These are phyloP conservation scores for Sugiyamaella grinbergsii DNA, from an alignment of 1,139 yeast species.

Conservation along the genomic window DNA sequence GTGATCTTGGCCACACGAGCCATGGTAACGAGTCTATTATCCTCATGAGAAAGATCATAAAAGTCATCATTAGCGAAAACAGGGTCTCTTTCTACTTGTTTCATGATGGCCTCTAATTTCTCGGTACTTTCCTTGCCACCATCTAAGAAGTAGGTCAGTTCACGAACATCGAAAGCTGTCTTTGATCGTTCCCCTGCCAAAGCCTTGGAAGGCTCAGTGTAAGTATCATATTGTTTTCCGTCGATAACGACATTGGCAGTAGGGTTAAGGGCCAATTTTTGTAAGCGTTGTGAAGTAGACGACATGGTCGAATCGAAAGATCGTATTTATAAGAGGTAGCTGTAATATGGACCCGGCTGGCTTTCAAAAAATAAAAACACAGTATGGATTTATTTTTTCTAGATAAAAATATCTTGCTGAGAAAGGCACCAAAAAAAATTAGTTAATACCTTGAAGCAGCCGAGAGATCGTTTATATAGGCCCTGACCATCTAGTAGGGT, in stretches of 20 bases:
- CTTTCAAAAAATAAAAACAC: too few relatives aligned
- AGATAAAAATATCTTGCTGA: not conserved
- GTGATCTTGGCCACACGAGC: conserved; percentile 53
- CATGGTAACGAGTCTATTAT: conserved; percentile 57
- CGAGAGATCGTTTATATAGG: not conserved
- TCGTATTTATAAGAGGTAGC: too few relatives aligned
- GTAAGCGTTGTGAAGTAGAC: not conserved
- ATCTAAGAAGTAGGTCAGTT: conserved; percentile 56
- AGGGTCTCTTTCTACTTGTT: conserved; percentile 57
- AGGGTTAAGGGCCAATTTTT: conserved; percentile 21
- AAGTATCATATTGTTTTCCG: conserved; percentile 39
- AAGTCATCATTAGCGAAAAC: conserved; percentile 52
- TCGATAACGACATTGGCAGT: conserved; percentile 38
- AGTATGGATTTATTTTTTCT: too few relatives aligned
- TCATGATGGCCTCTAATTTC: conserved; percentile 50
- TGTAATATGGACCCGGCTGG: too few relatives aligned
- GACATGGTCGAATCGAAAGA: not conserved
- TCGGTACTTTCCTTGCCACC: conserved; percentile 53
- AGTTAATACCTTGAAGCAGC: too few relatives aligned
- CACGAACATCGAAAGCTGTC: conserved; percentile 51
- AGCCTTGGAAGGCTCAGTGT: conserved; percentile 43
- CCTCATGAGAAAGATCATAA: conserved; percentile 55
- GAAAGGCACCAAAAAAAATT: not conserved
- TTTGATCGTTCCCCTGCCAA: conserved; percentile 52
- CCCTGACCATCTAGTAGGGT: not conserved